These are phyloP conservation scores for Suillus spraguei DNA, from an alignment of 768 basidiomycete species.

Conservation along the genomic window DNA sequence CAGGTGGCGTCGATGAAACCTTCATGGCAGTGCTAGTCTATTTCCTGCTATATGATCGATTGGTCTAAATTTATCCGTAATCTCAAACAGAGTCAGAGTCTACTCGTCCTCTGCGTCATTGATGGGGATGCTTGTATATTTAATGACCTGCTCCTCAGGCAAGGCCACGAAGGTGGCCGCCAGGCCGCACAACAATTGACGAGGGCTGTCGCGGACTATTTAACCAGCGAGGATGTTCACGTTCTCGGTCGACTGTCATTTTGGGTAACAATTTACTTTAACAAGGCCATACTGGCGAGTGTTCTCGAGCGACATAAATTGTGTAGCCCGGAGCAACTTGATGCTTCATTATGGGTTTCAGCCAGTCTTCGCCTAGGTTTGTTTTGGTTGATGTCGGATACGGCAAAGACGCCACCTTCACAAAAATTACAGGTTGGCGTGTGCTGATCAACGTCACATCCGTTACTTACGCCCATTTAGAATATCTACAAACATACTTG, in stretches of 20 bases:
- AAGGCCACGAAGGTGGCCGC: slow-evolving; percentile 67
- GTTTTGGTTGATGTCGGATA: slow-evolving; percentile 68
- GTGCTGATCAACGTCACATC: not conserved
- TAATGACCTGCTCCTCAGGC: slow-evolving; percentile 54
- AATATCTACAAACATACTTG: slow-evolving; percentile 70
- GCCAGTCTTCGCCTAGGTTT: slow-evolving; percentile 74
- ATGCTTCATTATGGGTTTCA: slow-evolving; percentile 74
- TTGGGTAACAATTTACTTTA: slow-evolving; percentile 75
- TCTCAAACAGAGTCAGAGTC: slow-evolving; percentile 53
- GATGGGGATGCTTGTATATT: slow-evolving; percentile 76
- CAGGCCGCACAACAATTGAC: slow-evolving; percentile 66
- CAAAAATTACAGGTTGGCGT: slow-evolving; percentile 68
- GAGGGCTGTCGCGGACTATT: slow-evolving; percentile 66
- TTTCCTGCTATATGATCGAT: not conserved
- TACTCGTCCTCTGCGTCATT: slow-evolving; percentile 73
- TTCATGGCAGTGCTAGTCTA: slow-evolving; percentile 41
- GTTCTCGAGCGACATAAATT: slow-evolving; percentile 52
- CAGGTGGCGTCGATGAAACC: slow-evolving; percentile 61
- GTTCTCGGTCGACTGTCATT: slow-evolving; percentile 69
- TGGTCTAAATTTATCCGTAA: slow-evolving; percentile 1
- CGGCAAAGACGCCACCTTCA: slow-evolving; percentile 59
- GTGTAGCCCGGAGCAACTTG: slow-evolving; percentile 67
- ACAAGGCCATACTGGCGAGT: slow-evolving; percentile 57
- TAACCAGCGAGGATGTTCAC: slow-evolving; percentile 62
- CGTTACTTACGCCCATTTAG: slow-evolving; percentile 37